A percentile compares a stretch with the other conserved stretches of the same genome.
Evolutionary conservation across 2,329 filamentous ascomycete species (phyloP).

Genomic region (Aspergillus clavatus): DNA sequence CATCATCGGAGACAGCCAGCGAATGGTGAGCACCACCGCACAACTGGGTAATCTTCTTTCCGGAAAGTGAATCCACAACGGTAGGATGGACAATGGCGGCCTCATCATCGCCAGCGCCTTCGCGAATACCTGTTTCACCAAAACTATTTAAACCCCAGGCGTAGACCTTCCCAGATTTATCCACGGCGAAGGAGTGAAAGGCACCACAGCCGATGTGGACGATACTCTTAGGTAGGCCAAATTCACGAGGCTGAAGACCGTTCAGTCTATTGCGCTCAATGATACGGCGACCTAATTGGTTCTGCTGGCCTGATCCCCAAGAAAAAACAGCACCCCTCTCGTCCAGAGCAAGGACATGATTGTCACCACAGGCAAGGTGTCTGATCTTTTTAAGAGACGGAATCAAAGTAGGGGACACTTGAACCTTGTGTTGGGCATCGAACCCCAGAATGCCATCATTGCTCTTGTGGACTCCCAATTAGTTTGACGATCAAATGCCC

Average conservation of each 20-base stretch:
- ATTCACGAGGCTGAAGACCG: constrained; percentile 52
- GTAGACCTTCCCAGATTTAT: constrained; percentile 64
- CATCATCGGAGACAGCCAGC: constrained; percentile 50
- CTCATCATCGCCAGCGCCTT: constrained; percentile 61
- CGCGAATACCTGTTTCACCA: constrained; percentile 67
- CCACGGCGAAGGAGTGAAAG: constrained; percentile 76
- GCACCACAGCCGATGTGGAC: constrained; percentile 63
- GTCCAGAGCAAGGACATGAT: constrained; percentile 56
- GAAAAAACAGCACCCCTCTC: constrained; percentile 56
- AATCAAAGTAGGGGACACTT: constrained; percentile 45
- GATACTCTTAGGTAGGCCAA: constrained; percentile 56
- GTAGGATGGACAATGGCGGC: constrained; percentile 68
- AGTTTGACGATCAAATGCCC: not conserved
- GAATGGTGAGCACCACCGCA: constrained; percentile 75
- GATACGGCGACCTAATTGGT: constrained; percentile 62
- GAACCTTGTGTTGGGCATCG: constrained; percentile 43
- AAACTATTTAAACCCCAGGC: constrained; percentile 87
- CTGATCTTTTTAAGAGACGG: constrained; percentile 52
- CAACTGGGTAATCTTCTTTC: constrained; percentile 62
- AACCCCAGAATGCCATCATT: constrained; percentile 62
- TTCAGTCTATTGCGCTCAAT: constrained; percentile 55
- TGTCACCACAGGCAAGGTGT: constrained; percentile 52
- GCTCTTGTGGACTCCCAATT: constrained; percentile 38
- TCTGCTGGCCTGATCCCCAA: constrained; percentile 65
- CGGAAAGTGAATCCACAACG: constrained; percentile 60